Evolutionary conservation across 1,284 basidiomycete species (phyloP).

Genomic region (Trametes polyzona): DNA sequence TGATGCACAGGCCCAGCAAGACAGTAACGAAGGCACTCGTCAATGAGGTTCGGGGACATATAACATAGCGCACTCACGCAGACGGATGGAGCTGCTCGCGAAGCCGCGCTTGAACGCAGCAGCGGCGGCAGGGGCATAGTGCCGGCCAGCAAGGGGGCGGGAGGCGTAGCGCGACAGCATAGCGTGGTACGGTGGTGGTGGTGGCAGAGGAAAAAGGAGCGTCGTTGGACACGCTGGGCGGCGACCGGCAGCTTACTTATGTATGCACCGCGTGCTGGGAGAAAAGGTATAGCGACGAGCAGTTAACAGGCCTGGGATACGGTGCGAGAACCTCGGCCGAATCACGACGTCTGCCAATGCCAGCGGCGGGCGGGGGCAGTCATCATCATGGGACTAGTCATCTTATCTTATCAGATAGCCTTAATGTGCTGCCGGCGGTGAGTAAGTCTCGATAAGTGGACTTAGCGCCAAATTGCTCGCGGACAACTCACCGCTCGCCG

Average conservation of each 20-base stretch:
- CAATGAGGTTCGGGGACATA: too few relatives aligned
- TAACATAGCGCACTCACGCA: slow-evolving; percentile 33
- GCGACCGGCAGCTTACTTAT: slow-evolving; percentile 5
- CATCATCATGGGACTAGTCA: not conserved
- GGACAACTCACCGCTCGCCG: slow-evolving; percentile 1
- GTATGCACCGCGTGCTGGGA: slow-evolving; percentile 13
- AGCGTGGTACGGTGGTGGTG: slow-evolving; percentile 6
- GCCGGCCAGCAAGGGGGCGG: slow-evolving; percentile 17
- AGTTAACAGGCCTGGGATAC: not conserved
- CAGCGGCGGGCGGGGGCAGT: not conserved
- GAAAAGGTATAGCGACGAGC: not conserved
- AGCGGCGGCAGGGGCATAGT: slow-evolving; percentile 4
- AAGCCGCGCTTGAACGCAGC: slow-evolving; percentile 31
- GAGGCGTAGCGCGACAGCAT: slow-evolving; percentile 25
- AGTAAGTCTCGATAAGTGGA: not conserved
- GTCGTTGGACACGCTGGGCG: not conserved
- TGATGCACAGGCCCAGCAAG: not conserved
- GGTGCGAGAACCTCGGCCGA: slow-evolving; percentile 27
- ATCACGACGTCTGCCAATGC: slow-evolving; percentile 10
- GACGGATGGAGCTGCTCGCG: slow-evolving; percentile 31
- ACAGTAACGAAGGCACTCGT: not conserved
- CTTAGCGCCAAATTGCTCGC: not conserved
- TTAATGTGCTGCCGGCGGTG: too few relatives aligned
- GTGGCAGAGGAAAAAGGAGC: slow-evolving; percentile 8
- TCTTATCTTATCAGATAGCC: slow-evolving; percentile 24